A percentile compares a stretch with the other conserved stretches of the same genome.
These are phyloP conservation scores for Solanum pinnatisectum DNA, from an alignment of 257 asterid genomes.

Conservation along the genomic window DNA sequence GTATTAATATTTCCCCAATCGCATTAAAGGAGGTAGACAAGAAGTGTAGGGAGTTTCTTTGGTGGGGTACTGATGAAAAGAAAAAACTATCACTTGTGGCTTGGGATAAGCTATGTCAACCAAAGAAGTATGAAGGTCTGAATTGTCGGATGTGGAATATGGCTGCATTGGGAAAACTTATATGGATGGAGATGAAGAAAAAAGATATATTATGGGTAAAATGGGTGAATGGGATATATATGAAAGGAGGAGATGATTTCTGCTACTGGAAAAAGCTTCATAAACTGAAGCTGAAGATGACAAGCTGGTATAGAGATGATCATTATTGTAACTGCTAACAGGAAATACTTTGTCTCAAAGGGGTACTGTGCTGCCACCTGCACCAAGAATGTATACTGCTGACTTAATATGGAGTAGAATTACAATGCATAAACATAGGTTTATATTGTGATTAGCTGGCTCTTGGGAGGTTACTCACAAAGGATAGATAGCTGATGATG, in stretches of 20 bases:
- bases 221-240: background rate
- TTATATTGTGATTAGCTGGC: background rate
- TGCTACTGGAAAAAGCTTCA: background rate
- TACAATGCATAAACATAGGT: background rate
- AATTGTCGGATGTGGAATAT: background rate
- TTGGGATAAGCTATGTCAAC: background rate
- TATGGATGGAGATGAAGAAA: background rate
- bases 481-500: background rate
- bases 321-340: background rate
- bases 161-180: background rate
- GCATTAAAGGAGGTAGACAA: background rate
- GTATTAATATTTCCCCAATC: background rate
- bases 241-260: background rate
- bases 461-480: background rate
- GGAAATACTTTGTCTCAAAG: background rate
- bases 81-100: background rate
- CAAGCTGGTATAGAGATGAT: background rate
- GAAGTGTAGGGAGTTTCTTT: background rate
- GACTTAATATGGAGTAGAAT: background rate
- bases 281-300: background rate
- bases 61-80: background rate
- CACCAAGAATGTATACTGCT: background rate
- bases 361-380: background rate
- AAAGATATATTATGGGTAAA: background rate
- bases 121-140: background rate